These are phyloP conservation scores for Xylaria sp. DNA, from an alignment of 2,329 filamentous ascomycete species.

Conservation along the genomic window DNA sequence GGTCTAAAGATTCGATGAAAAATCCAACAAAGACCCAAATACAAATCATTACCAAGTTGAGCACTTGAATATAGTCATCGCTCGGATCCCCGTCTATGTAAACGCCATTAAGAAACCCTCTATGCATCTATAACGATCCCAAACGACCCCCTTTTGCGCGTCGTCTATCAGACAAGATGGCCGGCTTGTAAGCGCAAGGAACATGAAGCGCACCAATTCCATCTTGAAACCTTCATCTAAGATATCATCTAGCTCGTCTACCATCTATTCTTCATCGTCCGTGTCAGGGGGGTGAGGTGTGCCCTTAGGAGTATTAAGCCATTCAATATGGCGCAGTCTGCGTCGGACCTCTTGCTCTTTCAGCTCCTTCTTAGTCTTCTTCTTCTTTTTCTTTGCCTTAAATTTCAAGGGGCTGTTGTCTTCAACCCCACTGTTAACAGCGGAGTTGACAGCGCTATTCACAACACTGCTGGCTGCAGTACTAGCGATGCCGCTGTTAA, in stretches of 20 bases:
- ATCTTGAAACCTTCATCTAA: slow-evolving; percentile 11
- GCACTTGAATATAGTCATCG: slow-evolving; percentile 16
- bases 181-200: slow-evolving; percentile 16
- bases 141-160: slow-evolving; percentile 24
- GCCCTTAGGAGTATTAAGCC: slow-evolving; percentile 87
- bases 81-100: slow-evolving; percentile 33
- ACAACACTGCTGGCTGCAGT: slow-evolving; percentile 59
- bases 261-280: slow-evolving; percentile 72
- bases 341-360: slow-evolving; percentile 93
- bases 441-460: slow-evolving; percentile 69
- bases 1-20: neutral
- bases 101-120: slow-evolving; percentile 36
- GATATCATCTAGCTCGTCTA: slow-evolving; percentile 18
- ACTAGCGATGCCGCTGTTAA: slow-evolving; percentile 67
- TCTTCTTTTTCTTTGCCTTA: slow-evolving; percentile 93
- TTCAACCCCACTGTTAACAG: slow-evolving; percentile 85
- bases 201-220: slow-evolving; percentile 1
- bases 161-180: slow-evolving; percentile 23
- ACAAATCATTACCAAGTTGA: slow-evolving; percentile 20
- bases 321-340: slow-evolving; percentile 84
- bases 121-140: slow-evolving; percentile 38
- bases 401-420: slow-evolving; percentile 87
- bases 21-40: slow-evolving; percentile 24
- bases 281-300: slow-evolving; percentile 81
- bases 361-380: slow-evolving; percentile 95